phyloP scores from a whole-genome alignment of 169 alveolate genomes.

The Babesia ovis region DNA sequence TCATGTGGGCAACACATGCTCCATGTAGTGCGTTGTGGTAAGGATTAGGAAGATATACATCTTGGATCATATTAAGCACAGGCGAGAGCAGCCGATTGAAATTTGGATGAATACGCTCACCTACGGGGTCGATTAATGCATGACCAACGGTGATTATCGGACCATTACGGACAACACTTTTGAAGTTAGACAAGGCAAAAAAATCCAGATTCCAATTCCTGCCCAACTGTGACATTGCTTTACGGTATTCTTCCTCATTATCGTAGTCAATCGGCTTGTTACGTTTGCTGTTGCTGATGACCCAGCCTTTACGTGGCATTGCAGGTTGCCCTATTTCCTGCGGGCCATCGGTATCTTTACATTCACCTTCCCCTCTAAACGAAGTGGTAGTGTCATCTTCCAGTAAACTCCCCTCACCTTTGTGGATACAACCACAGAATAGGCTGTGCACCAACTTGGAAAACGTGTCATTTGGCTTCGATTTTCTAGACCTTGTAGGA shows the following conservation, averaged over 20 bases:
- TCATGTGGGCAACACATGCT: constrained; percentile 70
- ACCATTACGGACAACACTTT: constrained; percentile 18
- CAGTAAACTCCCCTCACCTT: not conserved
- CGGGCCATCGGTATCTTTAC: not conserved
- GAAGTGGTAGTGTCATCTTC: constrained; percentile 4
- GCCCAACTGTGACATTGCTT: constrained; percentile 37
- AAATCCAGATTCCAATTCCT: constrained; percentile 58
- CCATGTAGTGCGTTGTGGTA: constrained; percentile 81
- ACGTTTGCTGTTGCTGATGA: constrained; percentile 47
- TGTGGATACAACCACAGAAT: constrained; percentile 11
- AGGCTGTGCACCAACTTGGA: not conserved
- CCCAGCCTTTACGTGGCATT: constrained; percentile 34
- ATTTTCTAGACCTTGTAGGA: not conserved
- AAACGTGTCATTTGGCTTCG: constrained; percentile 7
- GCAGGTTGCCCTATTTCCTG: not conserved
- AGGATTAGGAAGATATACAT: constrained; percentile 77
- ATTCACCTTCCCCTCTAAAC: not conserved
- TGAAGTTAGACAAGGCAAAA: constrained; percentile 50
- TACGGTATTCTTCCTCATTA: constrained; percentile 18
- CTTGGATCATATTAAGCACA: constrained; percentile 39
- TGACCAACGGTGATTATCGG: constrained; percentile 55
- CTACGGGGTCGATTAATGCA: constrained; percentile 27
- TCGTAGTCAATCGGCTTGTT: constrained; percentile 2
- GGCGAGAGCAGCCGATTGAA: constrained; percentile 38
- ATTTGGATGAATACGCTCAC: constrained; percentile 47